Percentiles rank a stretch among this genome's conserved stretches.
phyloP scores from a whole-genome alignment of 345 rosid genomes.

The Aegle marmelos region DNA sequence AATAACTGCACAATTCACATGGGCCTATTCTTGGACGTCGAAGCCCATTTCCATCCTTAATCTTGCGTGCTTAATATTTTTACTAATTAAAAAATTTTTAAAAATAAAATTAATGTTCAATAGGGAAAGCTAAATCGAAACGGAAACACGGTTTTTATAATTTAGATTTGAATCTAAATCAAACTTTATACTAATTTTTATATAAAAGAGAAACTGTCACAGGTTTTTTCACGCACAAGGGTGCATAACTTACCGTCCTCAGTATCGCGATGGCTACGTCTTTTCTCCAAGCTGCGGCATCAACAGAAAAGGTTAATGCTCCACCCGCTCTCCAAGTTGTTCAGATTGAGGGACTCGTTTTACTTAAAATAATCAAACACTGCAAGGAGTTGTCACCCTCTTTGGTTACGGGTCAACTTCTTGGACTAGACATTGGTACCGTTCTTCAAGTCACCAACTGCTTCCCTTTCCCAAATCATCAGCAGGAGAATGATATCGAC shows the following conservation, averaged over 20 bases:
- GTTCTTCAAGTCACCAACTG: constrained; percentile 98
- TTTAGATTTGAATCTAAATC: too few relatives aligned
- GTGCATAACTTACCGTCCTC: too few relatives aligned
- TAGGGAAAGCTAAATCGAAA: too few relatives aligned
- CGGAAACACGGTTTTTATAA: too few relatives aligned
- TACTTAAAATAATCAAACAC: constrained; percentile 89
- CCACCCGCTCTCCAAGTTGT: constrained; percentile 77
- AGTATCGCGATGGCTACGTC: constrained; percentile 49
- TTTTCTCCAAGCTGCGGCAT: constrained; percentile 77
- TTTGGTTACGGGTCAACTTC: constrained; percentile 92
- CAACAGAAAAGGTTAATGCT: constrained; percentile 64
- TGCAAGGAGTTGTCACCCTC: constrained; percentile 94
- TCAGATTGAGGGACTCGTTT: constrained; percentile 93
- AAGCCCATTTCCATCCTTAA: too few relatives aligned
- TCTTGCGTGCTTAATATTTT: too few relatives aligned
- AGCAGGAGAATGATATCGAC: constrained; percentile 66
- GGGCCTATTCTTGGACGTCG: background rate
- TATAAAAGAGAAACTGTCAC: too few relatives aligned
- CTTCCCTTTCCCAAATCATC: constrained; percentile 92
- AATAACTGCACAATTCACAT: background rate
- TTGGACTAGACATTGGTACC: constrained; percentile 95
- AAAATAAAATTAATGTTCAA: too few relatives aligned
- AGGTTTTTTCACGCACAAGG: too few relatives aligned
- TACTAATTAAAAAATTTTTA: too few relatives aligned
- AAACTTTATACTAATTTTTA: too few relatives aligned